A percentile compares a stretch with the other conserved stretches of the same genome.
Conservation (phyloP, 345 rosid species). For the Heritiera fomes region DNA sequence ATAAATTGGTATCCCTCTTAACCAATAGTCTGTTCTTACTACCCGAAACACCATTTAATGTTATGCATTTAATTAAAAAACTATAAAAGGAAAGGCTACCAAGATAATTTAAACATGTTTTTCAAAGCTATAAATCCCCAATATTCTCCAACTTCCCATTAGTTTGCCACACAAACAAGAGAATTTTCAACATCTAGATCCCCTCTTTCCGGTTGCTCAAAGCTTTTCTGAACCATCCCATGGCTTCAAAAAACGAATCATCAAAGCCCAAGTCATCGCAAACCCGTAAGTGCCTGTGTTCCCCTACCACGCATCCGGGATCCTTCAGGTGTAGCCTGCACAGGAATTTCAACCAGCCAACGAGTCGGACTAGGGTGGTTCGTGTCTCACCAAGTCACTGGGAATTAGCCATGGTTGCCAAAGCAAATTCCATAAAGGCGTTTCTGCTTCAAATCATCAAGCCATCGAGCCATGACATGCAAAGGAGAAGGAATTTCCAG, state of each 20-base stretch:
- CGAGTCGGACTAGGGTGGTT: not conserved
- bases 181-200: not conserved
- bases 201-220: not conserved
- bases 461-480: slow-evolving; percentile 31
- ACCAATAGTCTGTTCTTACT: not conserved
- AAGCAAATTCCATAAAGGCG: slow-evolving; percentile 27
- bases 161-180: slow-evolving; percentile 22
- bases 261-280: not conserved
- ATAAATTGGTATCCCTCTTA: no score
- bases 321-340: slow-evolving; percentile 53
- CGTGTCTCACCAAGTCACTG: not conserved
- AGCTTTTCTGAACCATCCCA: slow-evolving; percentile 12
- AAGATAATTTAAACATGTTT: not conserved
- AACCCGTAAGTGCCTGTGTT: slow-evolving; percentile 38
- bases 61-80: not conserved
- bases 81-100: not conserved
- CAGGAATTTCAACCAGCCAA: slow-evolving; percentile 16
- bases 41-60: not conserved
- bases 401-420: slow-evolving; percentile 24
- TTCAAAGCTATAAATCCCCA: slow-evolving; percentile 10
- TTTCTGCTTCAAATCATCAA: slow-evolving; percentile 38
- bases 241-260: slow-evolving; percentile 30
- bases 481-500: slow-evolving; percentile 38
- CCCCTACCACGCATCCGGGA: slow-evolving; percentile 51
- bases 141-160: not conserved